Percentiles rank a stretch among this genome's conserved stretches.
These are phyloP conservation scores for Beverwykella pulmonaria DNA, from an alignment of 495 filamentous ascomycete species.

Conservation along the genomic window DNA sequence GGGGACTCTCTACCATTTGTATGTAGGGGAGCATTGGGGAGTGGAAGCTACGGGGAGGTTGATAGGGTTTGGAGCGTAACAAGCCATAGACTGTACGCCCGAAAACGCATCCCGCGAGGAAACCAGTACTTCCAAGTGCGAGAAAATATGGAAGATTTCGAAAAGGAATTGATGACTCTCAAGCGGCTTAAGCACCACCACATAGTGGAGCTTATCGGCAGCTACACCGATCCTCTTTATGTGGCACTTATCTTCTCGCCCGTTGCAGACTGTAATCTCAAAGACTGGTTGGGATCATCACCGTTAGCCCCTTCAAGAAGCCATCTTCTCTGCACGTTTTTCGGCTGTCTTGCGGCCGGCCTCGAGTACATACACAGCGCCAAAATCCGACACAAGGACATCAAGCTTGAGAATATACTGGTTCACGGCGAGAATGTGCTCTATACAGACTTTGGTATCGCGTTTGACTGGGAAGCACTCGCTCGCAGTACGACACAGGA, in stretches of 20 bases:
- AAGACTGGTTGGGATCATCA: background rate
- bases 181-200: too few species aligned
- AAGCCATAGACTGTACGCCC: too few species aligned
- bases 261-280: constrained; percentile 1
- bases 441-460: background rate
- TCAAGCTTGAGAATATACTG: background rate
- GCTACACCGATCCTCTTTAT: background rate
- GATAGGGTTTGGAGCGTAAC: too few species aligned
- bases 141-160: too few species aligned
- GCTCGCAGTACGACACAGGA: background rate
- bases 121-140: too few species aligned
- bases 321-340: background rate
- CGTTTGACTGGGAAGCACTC: background rate
- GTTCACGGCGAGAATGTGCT: background rate
- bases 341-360: background rate
- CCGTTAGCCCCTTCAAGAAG: background rate
- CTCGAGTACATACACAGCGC: background rate
- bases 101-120: too few species aligned
- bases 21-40: too few species aligned
- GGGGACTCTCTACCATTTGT: too few species aligned
- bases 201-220: too few species aligned
- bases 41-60: too few species aligned
- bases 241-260: background rate
- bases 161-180: too few species aligned
- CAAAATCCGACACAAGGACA: background rate